phyloP scores from a whole-genome alignment of 106 monocot species.

The Hemerocallis citrina region DNA sequence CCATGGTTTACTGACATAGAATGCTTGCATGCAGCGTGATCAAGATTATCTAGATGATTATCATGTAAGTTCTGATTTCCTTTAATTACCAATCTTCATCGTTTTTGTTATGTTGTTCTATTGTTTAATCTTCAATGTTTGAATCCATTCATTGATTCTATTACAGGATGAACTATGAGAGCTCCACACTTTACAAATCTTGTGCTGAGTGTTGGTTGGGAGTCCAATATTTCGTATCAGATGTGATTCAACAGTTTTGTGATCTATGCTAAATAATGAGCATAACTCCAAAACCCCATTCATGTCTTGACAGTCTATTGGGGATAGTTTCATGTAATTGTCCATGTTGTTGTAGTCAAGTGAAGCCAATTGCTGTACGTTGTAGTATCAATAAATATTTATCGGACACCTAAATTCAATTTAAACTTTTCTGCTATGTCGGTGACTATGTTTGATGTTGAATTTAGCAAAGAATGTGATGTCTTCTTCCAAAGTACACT shows the following conservation, averaged over 20 bases:
- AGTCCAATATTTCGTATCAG: background rate
- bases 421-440: no score
- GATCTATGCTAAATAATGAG: background rate
- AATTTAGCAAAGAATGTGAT: no score
- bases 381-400: no score
- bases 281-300: slow-evolving; percentile 1
- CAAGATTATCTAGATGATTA: slow-evolving; percentile 58
- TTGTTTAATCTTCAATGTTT: background rate
- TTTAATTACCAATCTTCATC: background rate
- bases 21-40: slow-evolving; percentile 35
- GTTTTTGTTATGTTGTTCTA: background rate
- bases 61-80: slow-evolving; percentile 44
- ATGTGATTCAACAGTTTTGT: background rate
- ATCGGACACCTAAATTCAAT: no score
- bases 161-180: slow-evolving; percentile 59
- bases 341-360: no score
- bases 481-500: no score
- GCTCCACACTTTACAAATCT: background rate
- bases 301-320: background rate
- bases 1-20: slow-evolving; percentile 1
- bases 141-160: background rate
- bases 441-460: no score
- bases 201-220: background rate
- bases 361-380: no score
- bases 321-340: no score